Evolutionary conservation across 1,284 basidiomycete species (phyloP).

Genomic region (Rhodotorula sp.): DNA sequence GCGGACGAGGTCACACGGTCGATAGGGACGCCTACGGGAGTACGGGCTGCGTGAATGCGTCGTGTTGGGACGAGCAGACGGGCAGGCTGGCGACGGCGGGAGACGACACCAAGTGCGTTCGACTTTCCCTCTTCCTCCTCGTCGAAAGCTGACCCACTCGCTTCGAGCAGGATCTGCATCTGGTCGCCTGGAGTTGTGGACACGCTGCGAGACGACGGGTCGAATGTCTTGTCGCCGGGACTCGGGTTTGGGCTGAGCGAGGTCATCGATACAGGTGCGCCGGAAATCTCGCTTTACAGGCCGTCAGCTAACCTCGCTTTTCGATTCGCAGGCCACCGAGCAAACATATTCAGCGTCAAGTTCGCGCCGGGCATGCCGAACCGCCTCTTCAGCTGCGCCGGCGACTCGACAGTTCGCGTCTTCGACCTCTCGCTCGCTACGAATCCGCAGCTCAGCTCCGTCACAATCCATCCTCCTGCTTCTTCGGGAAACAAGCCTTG

Average conservation of each 20-base stretch:
- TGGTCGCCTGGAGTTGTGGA: constrained; percentile 38
- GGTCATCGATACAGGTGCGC: constrained; percentile 24
- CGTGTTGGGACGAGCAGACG: constrained; percentile 30
- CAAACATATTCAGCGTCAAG: constrained; percentile 83
- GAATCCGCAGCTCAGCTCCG: constrained; percentile 6
- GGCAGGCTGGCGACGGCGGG: constrained; percentile 33
- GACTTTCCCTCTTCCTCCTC: no score
- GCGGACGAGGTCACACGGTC: constrained; percentile 1
- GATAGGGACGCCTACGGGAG: constrained; percentile 9
- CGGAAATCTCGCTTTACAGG: not conserved
- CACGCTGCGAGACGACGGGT: not conserved
- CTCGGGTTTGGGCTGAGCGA: constrained; percentile 19
- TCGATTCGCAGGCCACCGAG: constrained; percentile 63
- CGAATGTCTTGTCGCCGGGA: not conserved
- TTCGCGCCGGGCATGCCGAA: constrained; percentile 62
- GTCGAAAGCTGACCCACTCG: not conserved
- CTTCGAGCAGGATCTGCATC: constrained; percentile 36
- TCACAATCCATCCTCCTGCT: constrained; percentile 51
- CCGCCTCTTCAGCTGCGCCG: constrained; percentile 35
- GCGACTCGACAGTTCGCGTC: constrained; percentile 58
- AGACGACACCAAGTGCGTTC: constrained; percentile 40
- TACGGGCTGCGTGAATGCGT: constrained; percentile 35
- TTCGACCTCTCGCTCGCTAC: constrained; percentile 60
- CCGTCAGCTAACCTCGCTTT: not conserved
- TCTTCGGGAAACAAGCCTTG: constrained; percentile 72